phyloP scores from a whole-genome alignment of 192 early-diverging fungal genomes.

The Phlyctochytrium bullatum region DNA sequence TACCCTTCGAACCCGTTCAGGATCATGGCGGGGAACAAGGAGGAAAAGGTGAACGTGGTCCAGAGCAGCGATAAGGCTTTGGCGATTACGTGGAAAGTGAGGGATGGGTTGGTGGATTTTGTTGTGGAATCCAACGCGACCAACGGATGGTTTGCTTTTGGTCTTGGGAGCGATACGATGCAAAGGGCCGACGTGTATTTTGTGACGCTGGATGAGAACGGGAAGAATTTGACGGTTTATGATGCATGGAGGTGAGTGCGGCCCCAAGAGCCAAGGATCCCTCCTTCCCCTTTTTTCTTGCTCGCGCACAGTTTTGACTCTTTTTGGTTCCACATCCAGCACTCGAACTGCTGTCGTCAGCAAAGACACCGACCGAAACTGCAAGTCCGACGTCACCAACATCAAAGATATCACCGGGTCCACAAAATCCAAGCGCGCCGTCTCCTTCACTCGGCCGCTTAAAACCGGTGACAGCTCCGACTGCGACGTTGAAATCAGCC shows the following conservation, averaged over 20 bases:
- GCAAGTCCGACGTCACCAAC: no score
- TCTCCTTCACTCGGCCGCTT: no score
- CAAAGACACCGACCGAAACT: no score
- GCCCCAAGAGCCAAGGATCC: no score
- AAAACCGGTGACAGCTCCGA: no score
- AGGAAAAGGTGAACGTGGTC: neutral
- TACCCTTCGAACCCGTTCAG: slow-evolving; percentile 39
- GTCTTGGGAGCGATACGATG: slow-evolving; percentile 32
- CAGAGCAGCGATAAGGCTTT: neutral
- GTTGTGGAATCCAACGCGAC: no score
- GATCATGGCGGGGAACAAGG: neutral
- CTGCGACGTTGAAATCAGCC: slow-evolving; percentile 28
- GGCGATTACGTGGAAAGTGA: slow-evolving; percentile 25
- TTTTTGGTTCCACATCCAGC: neutral
- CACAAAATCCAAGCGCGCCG: slow-evolving; percentile 1
- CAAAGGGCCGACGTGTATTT: slow-evolving; percentile 44
- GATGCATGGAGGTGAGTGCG: slow-evolving; percentile 37
- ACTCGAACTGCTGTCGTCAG: no score
- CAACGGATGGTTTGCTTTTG: no score
- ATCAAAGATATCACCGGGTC: slow-evolving; percentile 14
- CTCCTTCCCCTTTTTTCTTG: no score
- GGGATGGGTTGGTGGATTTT: neutral
- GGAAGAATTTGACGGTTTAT: slow-evolving; percentile 23
- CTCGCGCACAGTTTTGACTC: no score
- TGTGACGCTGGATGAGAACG: slow-evolving; percentile 6